Conservation (phyloP, 148 eudicot genomes). For the Euryodendron excelsum region DNA sequence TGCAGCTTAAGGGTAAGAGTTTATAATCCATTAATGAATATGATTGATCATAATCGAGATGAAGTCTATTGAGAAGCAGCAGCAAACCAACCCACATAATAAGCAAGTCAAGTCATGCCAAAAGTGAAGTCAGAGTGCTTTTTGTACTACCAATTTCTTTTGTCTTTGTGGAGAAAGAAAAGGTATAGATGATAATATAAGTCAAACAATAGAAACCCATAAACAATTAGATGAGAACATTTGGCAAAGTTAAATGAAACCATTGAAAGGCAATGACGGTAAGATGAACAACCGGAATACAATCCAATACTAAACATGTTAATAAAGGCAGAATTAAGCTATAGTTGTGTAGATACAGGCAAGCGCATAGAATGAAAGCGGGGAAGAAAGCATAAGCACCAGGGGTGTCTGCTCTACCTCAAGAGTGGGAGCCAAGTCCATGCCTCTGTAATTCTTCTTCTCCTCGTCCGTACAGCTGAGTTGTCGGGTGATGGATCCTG, state of each 20-base stretch:
- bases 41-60: too few species aligned
- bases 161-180: not conserved
- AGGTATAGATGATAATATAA: not conserved
- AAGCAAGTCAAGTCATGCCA: not conserved
- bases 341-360: too few species aligned
- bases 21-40: too few species aligned
- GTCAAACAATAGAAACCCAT: too few species aligned
- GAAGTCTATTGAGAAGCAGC: too few species aligned
- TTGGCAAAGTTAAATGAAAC: not conserved
- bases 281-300: too few species aligned
- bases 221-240: not conserved
- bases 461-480: conserved; percentile 89
- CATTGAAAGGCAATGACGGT: too few species aligned
- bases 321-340: too few species aligned
- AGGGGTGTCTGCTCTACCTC: conserved; percentile 91
- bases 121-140: too few species aligned
- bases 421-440: conserved; percentile 86
- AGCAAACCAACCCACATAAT: not conserved
- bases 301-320: too few species aligned
- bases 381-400: conserved; percentile 39
- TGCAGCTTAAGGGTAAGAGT: too few species aligned
- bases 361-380: too few species aligned
- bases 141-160: not conserved
- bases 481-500: conserved; percentile 85
- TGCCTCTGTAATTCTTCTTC: conserved; percentile 63